These are phyloP conservation scores for Fomitiporia mediterranea DNA, from an alignment of 1,284 basidiomycete genomes.

Conservation along the genomic window DNA sequence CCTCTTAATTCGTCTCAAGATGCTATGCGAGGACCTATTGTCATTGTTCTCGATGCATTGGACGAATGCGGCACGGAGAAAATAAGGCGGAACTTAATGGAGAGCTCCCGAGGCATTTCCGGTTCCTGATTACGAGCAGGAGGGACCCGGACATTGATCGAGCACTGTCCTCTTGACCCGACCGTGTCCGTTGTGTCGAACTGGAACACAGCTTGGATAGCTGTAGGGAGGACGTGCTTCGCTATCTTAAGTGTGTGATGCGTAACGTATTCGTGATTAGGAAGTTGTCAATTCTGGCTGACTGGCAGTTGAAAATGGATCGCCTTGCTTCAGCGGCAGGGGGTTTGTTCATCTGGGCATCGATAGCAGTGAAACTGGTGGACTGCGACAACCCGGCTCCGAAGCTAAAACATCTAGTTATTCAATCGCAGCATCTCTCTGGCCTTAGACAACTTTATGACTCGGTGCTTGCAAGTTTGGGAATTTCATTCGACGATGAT, in stretches of 20 bases:
- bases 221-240: not conserved
- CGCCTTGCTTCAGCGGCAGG: conserved; percentile 23
- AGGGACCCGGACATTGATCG: not conserved
- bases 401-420: not conserved
- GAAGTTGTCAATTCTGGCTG: not conserved
- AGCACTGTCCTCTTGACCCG: not conserved
- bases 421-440: not conserved
- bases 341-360: conserved; percentile 29
- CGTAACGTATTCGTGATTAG: not conserved
- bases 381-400: not conserved
- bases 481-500: not conserved
- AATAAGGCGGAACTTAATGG: conserved; percentile 29
- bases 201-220: not conserved
- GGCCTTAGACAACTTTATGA: not conserved
- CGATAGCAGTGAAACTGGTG: conserved; percentile 26
- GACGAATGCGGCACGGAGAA: conserved; percentile 12
- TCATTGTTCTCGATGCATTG: conserved; percentile 6
- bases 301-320: conserved; percentile 20
- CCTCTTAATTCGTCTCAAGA: not conserved
- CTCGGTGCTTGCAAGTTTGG: not conserved
- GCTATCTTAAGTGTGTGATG: not conserved
- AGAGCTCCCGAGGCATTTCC: not conserved
- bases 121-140: not conserved
- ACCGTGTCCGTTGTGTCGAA: not conserved
- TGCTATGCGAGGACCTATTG: not conserved